These are phyloP conservation scores for Cadophora malorum DNA, from an alignment of 2,329 filamentous ascomycete species.

Conservation along the genomic window DNA sequence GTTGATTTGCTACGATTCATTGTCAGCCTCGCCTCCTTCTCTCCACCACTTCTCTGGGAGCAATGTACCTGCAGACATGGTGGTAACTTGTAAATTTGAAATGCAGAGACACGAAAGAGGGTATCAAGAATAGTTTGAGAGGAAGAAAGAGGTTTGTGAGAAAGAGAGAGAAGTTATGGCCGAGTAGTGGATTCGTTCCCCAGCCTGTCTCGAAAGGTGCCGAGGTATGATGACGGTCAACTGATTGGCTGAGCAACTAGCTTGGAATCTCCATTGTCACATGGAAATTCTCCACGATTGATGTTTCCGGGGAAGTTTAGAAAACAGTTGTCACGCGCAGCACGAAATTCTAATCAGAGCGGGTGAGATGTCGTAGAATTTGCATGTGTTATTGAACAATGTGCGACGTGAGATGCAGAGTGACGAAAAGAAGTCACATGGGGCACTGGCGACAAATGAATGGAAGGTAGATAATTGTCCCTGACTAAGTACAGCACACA, in stretches of 20 bases:
- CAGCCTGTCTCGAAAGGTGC: conserved; percentile 13
- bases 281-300: conserved; percentile 20
- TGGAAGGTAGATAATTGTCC: no score
- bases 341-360: conserved; percentile 10
- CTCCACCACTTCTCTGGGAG: not conserved
- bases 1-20: conserved; percentile 40
- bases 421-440: conserved; percentile 14
- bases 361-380: not conserved
- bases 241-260: conserved; percentile 18
- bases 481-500: no score
- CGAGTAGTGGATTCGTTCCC: conserved; percentile 18
- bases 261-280: conserved; percentile 13
- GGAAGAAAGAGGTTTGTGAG: conserved; percentile 5
- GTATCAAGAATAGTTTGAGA: conserved; percentile 6
- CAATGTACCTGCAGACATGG: conserved; percentile 41
- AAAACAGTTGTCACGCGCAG: conserved; percentile 19
- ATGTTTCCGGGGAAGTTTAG: conserved; percentile 20
- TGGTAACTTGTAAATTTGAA: not conserved
- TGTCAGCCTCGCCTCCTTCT: conserved; percentile 34
- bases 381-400: conserved; percentile 21
- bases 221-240: conserved; percentile 17
- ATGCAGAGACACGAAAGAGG: not conserved
- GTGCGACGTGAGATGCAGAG: not conserved
- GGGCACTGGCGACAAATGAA: not conserved
- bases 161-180: conserved; percentile 14